A percentile compares a stretch with the other conserved stretches of the same genome.
These are phyloP conservation scores for Blumeria hordei DNA, from an alignment of 2,329 filamentous ascomycete genomes.

Conservation along the genomic window DNA sequence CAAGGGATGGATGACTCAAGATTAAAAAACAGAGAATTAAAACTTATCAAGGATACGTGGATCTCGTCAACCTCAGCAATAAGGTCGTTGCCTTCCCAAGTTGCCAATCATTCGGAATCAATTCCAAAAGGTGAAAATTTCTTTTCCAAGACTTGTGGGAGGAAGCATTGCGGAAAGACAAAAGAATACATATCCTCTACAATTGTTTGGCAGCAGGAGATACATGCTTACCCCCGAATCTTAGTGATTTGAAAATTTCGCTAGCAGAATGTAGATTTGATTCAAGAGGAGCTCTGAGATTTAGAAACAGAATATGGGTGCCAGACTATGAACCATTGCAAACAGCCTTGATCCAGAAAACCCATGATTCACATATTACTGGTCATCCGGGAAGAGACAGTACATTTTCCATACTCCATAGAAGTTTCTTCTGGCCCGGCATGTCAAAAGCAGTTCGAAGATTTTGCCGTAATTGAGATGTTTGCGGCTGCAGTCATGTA, in stretches of 20 bases:
- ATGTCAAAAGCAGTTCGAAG: background rate
- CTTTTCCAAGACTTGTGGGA: background rate
- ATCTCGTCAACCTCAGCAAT: background rate
- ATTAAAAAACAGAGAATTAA: background rate
- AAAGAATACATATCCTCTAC: background rate
- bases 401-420: background rate
- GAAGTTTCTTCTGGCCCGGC: background rate
- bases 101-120: background rate
- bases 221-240: background rate
- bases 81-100: background rate
- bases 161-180: background rate
- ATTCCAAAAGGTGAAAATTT: background rate
- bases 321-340: background rate
- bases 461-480: background rate
- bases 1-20: background rate
- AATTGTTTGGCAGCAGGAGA: background rate
- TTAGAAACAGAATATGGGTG: background rate
- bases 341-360: background rate
- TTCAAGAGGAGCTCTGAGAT: background rate
- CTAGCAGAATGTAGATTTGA: background rate
- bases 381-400: background rate
- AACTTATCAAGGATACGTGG: background rate
- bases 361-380: background rate
- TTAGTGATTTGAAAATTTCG: background rate
- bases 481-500: background rate